Percentiles rank a stretch among this genome's conserved stretches.
Conservation (phyloP, 257 asterid genomes). For the Solanum neorickii region DNA sequence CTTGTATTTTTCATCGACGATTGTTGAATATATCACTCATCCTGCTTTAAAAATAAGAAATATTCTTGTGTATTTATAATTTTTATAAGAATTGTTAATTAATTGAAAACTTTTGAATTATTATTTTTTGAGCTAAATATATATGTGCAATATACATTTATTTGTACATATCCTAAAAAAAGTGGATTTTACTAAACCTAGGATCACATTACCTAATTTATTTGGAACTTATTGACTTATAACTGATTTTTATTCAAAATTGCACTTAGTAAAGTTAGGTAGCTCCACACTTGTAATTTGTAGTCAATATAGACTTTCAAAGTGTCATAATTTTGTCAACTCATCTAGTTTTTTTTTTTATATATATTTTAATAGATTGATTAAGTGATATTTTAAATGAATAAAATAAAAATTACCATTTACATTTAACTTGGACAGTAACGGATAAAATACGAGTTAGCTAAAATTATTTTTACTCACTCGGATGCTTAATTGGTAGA, state of each 20-base stretch:
- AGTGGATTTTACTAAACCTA: neutral
- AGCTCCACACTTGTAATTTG: neutral
- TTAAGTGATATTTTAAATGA: neutral
- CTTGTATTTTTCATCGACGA: neutral
- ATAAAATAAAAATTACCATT: neutral
- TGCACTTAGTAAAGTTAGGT: neutral
- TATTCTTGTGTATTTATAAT: neutral
- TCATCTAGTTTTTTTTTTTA: too few relatives aligned
- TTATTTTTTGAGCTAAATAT: neutral
- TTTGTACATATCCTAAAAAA: neutral
- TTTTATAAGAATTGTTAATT: neutral
- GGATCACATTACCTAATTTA: neutral
- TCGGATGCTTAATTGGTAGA: neutral
- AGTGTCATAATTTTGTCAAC: neutral
- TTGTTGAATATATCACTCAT: neutral
- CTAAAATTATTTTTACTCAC: neutral
- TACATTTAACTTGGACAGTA: neutral
- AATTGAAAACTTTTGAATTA: neutral
- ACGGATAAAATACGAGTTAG: accelerated
- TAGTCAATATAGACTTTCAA: neutral
- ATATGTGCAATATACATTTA: neutral
- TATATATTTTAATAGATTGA: neutral
- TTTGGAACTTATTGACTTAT: neutral
- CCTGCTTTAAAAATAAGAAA: neutral
- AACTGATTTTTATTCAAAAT: neutral